These are phyloP conservation scores for Prunus dulcis DNA, from an alignment of 306 rosid species.

Conservation along the genomic window DNA sequence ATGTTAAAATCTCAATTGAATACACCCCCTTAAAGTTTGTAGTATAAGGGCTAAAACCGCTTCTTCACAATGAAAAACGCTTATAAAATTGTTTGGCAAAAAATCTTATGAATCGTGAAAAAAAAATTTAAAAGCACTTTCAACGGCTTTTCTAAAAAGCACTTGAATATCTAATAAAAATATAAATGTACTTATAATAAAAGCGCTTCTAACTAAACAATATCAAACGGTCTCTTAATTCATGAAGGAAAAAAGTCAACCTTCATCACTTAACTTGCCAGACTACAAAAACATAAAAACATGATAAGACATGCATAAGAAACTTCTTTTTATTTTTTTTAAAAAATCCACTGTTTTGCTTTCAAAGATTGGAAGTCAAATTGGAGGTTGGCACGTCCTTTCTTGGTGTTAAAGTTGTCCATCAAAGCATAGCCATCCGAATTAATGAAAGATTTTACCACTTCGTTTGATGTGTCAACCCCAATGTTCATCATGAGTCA, in stretches of 20 bases:
- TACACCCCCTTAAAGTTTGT: too few species aligned
- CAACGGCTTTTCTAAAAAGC: too few species aligned
- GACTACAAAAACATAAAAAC: background rate
- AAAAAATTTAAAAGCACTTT: too few species aligned
- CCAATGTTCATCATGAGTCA: background rate
- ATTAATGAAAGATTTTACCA: background rate
- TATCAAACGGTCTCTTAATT: background rate
- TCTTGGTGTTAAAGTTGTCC: constrained; percentile 22
- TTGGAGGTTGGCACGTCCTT: constrained; percentile 45
- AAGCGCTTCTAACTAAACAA: too few species aligned
- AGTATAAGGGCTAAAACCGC: too few species aligned
- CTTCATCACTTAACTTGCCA: background rate
- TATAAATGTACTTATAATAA: too few species aligned
- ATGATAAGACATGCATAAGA: background rate
- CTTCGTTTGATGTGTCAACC: background rate
- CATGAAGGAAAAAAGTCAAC: background rate
- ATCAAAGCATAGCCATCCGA: background rate
- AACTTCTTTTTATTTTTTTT: background rate
- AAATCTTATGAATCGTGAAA: too few species aligned
- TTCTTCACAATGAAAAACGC: too few species aligned
- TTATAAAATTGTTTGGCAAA: too few species aligned
- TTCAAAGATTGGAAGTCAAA: constrained; percentile 30
- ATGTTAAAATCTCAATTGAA: too few species aligned
- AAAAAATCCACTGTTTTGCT: constrained; percentile 5
- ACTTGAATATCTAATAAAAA: too few species aligned